Percentiles rank a stretch among this genome's conserved stretches.
These are phyloP conservation scores for Candida parachauliodes DNA, from an alignment of 805 yeast genomes.

Conservation along the genomic window DNA sequence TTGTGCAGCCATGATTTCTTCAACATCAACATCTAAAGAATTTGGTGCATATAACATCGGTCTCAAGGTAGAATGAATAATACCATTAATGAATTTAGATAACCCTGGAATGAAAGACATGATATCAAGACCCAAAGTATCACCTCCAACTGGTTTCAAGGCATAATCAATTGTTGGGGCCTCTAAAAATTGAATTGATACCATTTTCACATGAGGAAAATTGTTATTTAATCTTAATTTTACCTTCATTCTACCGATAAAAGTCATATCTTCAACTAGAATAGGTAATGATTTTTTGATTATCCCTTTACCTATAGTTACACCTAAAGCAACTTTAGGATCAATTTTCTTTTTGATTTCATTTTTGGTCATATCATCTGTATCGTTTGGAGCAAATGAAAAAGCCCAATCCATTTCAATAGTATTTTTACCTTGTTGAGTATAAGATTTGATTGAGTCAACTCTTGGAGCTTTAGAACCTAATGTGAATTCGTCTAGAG, in stretches of 20 bases:
- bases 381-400: conserved; percentile 76
- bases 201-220: conserved; percentile 76
- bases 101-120: conserved; percentile 84
- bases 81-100: conserved; percentile 63
- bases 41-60: conserved; percentile 85
- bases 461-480: conserved; percentile 81
- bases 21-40: conserved; percentile 70
- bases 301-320: conserved; percentile 76
- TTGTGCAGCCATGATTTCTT: conserved; percentile 61
- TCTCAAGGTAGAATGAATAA: conserved; percentile 66
- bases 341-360: conserved; percentile 67
- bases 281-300: conserved; percentile 75
- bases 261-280: conserved; percentile 76
- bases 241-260: conserved; percentile 64
- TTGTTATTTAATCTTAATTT: conserved; percentile 56
- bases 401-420: conserved; percentile 85
- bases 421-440: conserved; percentile 61
- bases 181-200: conserved; percentile 69
- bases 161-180: conserved; percentile 77
- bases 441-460: conserved; percentile 67
- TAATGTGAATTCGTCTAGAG: conserved; percentile 72
- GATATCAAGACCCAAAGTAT: conserved; percentile 78
- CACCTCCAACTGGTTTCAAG: conserved; percentile 85
- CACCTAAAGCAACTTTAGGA: conserved; percentile 80
- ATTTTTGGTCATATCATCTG: conserved; percentile 77